Evolutionary conservation across 2,329 filamentous ascomycete species (phyloP).

Genomic region (Sclerotinia sclerotiorum): DNA sequence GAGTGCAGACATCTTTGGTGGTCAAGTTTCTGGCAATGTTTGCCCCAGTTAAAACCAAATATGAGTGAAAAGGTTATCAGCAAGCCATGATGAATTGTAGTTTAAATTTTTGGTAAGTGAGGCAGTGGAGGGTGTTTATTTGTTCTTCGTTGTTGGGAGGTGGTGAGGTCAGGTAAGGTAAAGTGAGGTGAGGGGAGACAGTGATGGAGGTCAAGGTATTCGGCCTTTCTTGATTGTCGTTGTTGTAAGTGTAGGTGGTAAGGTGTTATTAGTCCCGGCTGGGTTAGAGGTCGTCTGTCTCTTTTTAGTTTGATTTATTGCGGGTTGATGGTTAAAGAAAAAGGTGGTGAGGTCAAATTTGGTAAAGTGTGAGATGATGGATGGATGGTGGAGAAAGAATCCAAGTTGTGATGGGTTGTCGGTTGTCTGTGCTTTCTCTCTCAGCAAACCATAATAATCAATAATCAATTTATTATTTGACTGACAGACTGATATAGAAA

Average conservation of each 20-base stretch:
- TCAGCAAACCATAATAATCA: background rate
- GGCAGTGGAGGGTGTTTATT: constrained; percentile 9
- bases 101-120: background rate
- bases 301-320: constrained; percentile 16
- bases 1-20: constrained; percentile 29
- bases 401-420: constrained; percentile 1
- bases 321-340: background rate
- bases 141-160: background rate
- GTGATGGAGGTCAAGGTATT: constrained; percentile 13
- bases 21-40: constrained; percentile 17
- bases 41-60: constrained; percentile 8
- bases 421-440: background rate
- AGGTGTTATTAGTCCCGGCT: background rate
- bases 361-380: constrained; percentile 1
- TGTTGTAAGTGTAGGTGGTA: background rate
- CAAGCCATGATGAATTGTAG: constrained; percentile 8
- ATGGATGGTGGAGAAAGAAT: constrained; percentile 11
- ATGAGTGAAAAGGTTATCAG: background rate
- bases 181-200: constrained; percentile 6
- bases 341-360: constrained; percentile 5
- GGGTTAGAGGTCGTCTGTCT: constrained; percentile 7
- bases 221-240: constrained; percentile 4
- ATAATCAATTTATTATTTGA: background rate
- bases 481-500: background rate
- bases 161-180: background rate